Evolutionary conservation across 306 rosid genomes (phyloP).

Genomic region (Glycyrrhiza uralensis): DNA sequence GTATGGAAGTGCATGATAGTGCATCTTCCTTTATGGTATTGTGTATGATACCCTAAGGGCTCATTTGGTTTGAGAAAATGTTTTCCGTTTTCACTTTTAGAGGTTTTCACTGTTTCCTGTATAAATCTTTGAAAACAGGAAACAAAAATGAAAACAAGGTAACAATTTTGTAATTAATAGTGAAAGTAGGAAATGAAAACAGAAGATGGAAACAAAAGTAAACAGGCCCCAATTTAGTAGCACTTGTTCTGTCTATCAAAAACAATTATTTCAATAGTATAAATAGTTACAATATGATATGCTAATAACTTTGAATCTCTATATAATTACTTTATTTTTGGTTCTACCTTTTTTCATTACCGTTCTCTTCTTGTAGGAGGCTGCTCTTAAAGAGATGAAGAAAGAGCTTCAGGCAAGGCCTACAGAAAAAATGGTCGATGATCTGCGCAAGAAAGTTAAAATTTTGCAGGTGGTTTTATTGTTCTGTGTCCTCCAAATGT

Average conservation of each 20-base stretch:
- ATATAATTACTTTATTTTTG: background rate
- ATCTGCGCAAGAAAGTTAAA: slow-evolving; percentile 85
- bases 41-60: background rate
- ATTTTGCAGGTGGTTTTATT: slow-evolving; percentile 73
- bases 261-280: background rate
- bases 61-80: too few species aligned
- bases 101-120: too few species aligned
- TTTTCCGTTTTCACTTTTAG: too few species aligned
- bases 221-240: too few species aligned
- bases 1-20: background rate
- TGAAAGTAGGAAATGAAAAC: too few species aligned
- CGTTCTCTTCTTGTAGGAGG: slow-evolving; percentile 52
- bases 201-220: too few species aligned
- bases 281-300: background rate
- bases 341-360: slow-evolving; percentile 5
- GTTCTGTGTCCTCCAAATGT: slow-evolving; percentile 2
- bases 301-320: background rate
- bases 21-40: slow-evolving; percentile 3
- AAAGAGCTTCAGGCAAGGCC: slow-evolving; percentile 85
- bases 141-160: too few species aligned
- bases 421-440: slow-evolving; percentile 79
- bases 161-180: too few species aligned
- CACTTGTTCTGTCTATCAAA: background rate
- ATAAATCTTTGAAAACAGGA: too few species aligned
- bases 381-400: slow-evolving; percentile 72